phyloP scores from a whole-genome alignment of 78 protist species.

The Corallochytrium limacisporum region DNA sequence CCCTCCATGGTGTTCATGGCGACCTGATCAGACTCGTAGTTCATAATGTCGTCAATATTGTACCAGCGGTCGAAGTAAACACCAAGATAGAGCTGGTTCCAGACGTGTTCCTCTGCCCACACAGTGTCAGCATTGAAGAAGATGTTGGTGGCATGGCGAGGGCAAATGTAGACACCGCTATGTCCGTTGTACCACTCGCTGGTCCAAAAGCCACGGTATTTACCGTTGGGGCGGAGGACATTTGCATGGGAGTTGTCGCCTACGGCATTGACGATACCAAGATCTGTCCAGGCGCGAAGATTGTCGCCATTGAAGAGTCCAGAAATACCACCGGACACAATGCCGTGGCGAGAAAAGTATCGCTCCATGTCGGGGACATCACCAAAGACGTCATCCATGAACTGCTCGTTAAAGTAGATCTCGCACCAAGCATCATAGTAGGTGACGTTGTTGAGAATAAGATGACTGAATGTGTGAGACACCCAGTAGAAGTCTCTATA shows the following conservation, averaged over 20 bases:
- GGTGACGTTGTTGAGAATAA: conserved; percentile 1
- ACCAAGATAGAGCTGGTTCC: too few relatives aligned
- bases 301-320: conserved; percentile 3
- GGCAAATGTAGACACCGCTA: too few relatives aligned
- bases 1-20: not conserved
- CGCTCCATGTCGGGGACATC: too few relatives aligned
- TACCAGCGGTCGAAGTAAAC: too few relatives aligned
- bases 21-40: conserved; percentile 6
- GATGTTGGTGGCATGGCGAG: too few relatives aligned
- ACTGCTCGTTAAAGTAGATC: not conserved
- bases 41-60: too few relatives aligned
- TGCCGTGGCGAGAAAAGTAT: not conserved
- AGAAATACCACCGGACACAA: conserved; percentile 14
- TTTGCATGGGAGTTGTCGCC: conserved; percentile 16
- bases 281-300: conserved; percentile 5
- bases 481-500: conserved; percentile 14
- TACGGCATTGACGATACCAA: not conserved
- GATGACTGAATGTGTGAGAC: conserved; percentile 15
- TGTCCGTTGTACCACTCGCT: too few relatives aligned
- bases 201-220: not conserved
- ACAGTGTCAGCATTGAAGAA: too few relatives aligned
- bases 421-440: not conserved
- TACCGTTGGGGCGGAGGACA: not conserved
- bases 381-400: not conserved
- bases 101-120: too few relatives aligned